Percentiles rank a stretch among this genome's conserved stretches.
These are phyloP conservation scores for Craterostigma plantagineum DNA, from an alignment of 257 asterid genomes.

Conservation along the genomic window DNA sequence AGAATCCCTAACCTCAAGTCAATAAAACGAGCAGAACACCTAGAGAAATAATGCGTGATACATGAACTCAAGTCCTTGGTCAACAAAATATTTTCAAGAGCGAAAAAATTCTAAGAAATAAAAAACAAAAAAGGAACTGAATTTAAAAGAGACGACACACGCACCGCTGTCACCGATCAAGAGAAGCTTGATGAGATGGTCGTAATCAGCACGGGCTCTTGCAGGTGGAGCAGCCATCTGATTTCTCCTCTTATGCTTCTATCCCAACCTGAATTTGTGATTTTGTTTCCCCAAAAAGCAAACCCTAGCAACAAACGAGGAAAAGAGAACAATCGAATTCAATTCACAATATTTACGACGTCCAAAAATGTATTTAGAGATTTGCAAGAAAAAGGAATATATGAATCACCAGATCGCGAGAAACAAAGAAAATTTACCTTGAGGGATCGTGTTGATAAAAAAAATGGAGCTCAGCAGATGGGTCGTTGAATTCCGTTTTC, in stretches of 20 bases:
- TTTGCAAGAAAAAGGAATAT: neutral
- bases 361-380: neutral
- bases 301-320: constrained; percentile 16
- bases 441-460: constrained; percentile 27
- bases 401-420: constrained; percentile 29
- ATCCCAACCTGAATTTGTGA: neutral
- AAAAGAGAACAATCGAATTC: neutral
- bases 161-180: constrained; percentile 55
- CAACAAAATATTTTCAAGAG: no score
- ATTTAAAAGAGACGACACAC: neutral
- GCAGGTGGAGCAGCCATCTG: constrained; percentile 56
- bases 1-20: no score
- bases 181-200: constrained; percentile 50
- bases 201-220: constrained; percentile 62
- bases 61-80: neutral
- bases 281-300: constrained; percentile 14
- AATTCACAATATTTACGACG: no score
- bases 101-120: neutral
- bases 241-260: constrained; percentile 2
- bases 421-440: constrained; percentile 14
- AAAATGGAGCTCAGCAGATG: constrained; percentile 37
- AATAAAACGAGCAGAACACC: no score
- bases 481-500: constrained; percentile 16
- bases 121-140: neutral
- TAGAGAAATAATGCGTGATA: neutral